Percentiles rank a stretch among this genome's conserved stretches.
These are phyloP conservation scores for Microglena sp. DNA, from an alignment of 139 green algal genomes.

Conservation along the genomic window DNA sequence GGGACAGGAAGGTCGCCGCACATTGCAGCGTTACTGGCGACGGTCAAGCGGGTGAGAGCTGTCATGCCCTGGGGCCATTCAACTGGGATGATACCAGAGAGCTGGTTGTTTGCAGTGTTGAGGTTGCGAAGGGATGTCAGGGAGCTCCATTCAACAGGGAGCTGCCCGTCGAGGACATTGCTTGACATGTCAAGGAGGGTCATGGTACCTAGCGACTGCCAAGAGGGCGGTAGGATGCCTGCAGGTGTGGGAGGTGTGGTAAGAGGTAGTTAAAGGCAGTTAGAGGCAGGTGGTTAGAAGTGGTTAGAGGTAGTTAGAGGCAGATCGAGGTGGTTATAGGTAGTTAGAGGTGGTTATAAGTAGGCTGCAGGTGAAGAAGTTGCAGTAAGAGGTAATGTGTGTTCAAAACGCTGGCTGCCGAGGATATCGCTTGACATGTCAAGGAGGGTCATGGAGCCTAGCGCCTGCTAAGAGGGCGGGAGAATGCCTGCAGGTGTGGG, in stretches of 20 bases:
- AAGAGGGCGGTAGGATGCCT: too few relatives aligned
- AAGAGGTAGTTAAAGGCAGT: not conserved
- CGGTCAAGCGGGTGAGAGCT: slow-evolving; percentile 1
- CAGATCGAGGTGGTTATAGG: not conserved
- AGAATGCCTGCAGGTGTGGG: too few relatives aligned
- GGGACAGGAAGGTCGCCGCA: slow-evolving; percentile 5
- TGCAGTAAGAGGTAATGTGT: too few relatives aligned
- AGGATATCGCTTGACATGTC: not conserved
- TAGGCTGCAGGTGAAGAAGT: too few relatives aligned
- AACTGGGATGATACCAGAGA: slow-evolving; percentile 1
- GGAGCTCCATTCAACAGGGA: slow-evolving; percentile 4
- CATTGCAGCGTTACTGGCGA: slow-evolving; percentile 1
- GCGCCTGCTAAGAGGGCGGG: not conserved
- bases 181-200: not conserved
- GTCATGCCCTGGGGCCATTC: slow-evolving; percentile 5
- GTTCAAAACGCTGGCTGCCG: slow-evolving; percentile 5
- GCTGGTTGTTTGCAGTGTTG: slow-evolving; percentile 11
- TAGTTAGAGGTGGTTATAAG: not conserved
- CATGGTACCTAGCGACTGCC: not conserved
- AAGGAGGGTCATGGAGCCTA: not conserved
- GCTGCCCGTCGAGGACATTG: slow-evolving; percentile 8
- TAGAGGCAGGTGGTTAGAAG: not conserved
- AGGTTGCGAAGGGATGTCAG: not conserved
- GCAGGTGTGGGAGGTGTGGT: too few relatives aligned
- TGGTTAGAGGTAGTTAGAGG: not conserved